These are phyloP conservation scores for Linum lewisii DNA, from an alignment of 345 rosid species.

Conservation along the genomic window DNA sequence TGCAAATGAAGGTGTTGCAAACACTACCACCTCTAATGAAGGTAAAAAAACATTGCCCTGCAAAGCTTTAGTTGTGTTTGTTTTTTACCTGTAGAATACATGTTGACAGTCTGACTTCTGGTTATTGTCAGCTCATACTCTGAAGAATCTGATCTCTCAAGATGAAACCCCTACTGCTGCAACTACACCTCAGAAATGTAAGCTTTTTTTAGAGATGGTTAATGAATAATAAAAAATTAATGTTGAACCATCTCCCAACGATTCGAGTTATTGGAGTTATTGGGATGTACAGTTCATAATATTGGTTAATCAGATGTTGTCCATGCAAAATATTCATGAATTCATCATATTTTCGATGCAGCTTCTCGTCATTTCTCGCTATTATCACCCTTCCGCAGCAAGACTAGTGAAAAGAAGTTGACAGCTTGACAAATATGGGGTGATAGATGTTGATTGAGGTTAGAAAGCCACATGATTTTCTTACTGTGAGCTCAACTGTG, in stretches of 20 bases:
- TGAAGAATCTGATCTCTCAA: constrained; percentile 82
- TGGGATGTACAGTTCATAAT: too few relatives aligned
- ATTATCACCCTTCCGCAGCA: constrained; percentile 75
- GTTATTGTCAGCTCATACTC: constrained; percentile 46
- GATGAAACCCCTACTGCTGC: constrained; percentile 57
- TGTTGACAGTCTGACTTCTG: constrained; percentile 18
- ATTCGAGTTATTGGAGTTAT: too few relatives aligned
- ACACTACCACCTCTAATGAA: constrained; percentile 22
- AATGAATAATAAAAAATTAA: too few relatives aligned
- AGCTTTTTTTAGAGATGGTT: too few relatives aligned
- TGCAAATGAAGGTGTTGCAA: constrained; percentile 18
- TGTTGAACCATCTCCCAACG: too few relatives aligned
- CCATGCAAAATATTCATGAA: not conserved
- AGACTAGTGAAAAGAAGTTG: constrained; percentile 50
- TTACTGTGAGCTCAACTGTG: constrained; percentile 1
- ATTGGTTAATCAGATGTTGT: too few relatives aligned
- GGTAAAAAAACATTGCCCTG: constrained; percentile 23
- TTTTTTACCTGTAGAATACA: not conserved
- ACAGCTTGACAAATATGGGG: constrained; percentile 16
- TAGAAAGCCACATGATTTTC: constrained; percentile 11
- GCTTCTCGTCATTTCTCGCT: constrained; percentile 78
- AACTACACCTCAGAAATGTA: constrained; percentile 56
- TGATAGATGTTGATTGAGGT: constrained; percentile 7
- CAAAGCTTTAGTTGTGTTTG: too few relatives aligned
- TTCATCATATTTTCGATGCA: constrained; percentile 20